Evolutionary conservation across 345 rosid species (phyloP), one percentile per base, ranked within the genome.

Genomic region (Sisymbrium altissimum): DNA sequence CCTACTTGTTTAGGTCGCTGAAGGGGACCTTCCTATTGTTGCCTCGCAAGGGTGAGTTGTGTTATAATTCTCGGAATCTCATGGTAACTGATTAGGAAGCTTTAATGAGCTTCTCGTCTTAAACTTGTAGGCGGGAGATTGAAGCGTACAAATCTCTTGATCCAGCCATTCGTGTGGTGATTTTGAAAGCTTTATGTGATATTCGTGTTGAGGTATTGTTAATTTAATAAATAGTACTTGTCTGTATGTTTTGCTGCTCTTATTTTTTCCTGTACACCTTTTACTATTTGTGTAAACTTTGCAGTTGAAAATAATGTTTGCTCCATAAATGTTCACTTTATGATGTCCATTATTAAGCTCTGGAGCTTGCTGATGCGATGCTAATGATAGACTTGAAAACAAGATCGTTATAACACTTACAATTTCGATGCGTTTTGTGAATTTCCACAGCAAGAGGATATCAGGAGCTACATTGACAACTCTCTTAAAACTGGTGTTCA

Each of bases 11-110:
- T 82, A 96, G 99, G 97, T 92, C 59, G 97, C 98, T 74, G 97
- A 92, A 68, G 99, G 99, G 79, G 95, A 96, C 58, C 91, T 96
- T 70, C 99, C 98, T 25, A 76, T 96, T 80, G 89, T 96, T 82
- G 89, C 98, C 68, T 84, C 97, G 4, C 98, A 92, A 74, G 99
- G 99, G 99, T 96, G 81, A 81, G 96, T 83, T 64, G 49, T 55
- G 49, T 55, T 68, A 70, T 71, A 67, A 29, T 66, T 45, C 45
- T 81, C 65, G 70, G 52, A 64, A 53, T 39, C 43, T 38, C 41
- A 54, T 64, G 36, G 13, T 33, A 30, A 35, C 18, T 69, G 48
- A 23, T 46, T 63, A 50, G 45, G 33, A 52, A 11, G 13, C 68
- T 11, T 83, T 55, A 63, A 43, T 78, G 83, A 75, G 82, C 68